Base-by-base conservation (phyloP, 2,329 filamentous ascomycete species). In the Calcarisporium arbuscula region DNA sequence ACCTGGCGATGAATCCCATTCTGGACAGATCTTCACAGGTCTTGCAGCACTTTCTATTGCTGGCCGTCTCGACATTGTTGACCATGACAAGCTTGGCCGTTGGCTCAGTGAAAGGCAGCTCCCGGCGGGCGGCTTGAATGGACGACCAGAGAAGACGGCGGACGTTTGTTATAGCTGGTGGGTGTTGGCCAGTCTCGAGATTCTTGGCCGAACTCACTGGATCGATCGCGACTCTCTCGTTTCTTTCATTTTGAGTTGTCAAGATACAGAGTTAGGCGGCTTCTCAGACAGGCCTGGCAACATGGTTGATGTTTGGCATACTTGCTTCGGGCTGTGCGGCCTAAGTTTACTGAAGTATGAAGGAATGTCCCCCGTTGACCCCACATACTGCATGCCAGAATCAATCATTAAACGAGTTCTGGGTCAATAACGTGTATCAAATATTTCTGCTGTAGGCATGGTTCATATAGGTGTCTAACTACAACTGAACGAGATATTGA, bases 121-220 rank as follows among this genome's bases (percentile, higher is more conserved):
- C 19, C 75, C 85, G 8, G 82, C 81, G 30, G 92, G 92, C 19
- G 92, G 92, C 0, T 66, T 98, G 32, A 98, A 98, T 56, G 92
- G 92, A 4, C 75, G 92, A 31, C 92, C 92, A 1, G 92, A 96
- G 64, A 98, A 98, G 67, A 66, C 85, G 43, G 90, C 95, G 56
- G 92, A 98, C 57, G 90, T 95, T 11, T 98, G 92, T 65, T 98
- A 98, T 64, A 95, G 87, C 57, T 98, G 92, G 92, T 98, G 92
- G 92, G 92, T 96, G 28, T 67, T 90, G 53, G 90, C 85, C 54
- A 95, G 89, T 56, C 65, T 98, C 47, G 82, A 84, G 29, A 95
- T 96, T 72, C 85, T 98, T 47, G 80, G 74, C 35, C 80, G 82
- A 36, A 72, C 88, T 34, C 85, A 95, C 57, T 98, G 92, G 92